These are phyloP conservation scores for Pseudozyma pruni DNA, from an alignment of 1,284 basidiomycete genomes.

Conservation along the genomic window DNA sequence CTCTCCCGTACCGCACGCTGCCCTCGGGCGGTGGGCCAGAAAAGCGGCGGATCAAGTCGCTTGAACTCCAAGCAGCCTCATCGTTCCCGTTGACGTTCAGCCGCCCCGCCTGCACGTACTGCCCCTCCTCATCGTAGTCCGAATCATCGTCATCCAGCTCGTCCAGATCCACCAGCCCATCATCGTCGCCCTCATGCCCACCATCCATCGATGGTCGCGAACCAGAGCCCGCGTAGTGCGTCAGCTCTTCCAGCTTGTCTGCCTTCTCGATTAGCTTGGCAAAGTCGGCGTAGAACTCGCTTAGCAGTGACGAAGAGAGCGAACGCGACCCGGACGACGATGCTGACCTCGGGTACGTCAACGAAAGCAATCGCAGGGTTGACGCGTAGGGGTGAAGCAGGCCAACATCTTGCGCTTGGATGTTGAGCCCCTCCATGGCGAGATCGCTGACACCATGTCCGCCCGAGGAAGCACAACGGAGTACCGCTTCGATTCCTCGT, in stretches of 20 bases:
- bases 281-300: slow-evolving; percentile 47
- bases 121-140: slow-evolving; percentile 31
- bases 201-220: slow-evolving; percentile 42
- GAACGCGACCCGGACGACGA: slow-evolving; percentile 38
- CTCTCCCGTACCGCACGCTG: slow-evolving; percentile 37
- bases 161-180: slow-evolving; percentile 42
- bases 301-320: slow-evolving; percentile 23
- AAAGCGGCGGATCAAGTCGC: slow-evolving; percentile 34
- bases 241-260: slow-evolving; percentile 37
- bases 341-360: slow-evolving; percentile 53
- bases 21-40: slow-evolving; percentile 40
- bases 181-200: slow-evolving; percentile 33
- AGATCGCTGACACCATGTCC: slow-evolving; percentile 40
- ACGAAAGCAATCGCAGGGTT: slow-evolving; percentile 29
- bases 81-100: not conserved
- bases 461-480: slow-evolving; percentile 18
- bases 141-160: slow-evolving; percentile 37
- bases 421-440: slow-evolving; percentile 58
- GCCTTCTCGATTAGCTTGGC: slow-evolving; percentile 36
- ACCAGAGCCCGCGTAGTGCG: slow-evolving; percentile 51
- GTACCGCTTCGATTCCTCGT: slow-evolving; percentile 46
- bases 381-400: slow-evolving; percentile 25
- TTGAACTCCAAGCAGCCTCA: slow-evolving; percentile 6
- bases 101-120: slow-evolving; percentile 16
- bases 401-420: slow-evolving; percentile 30